These are phyloP conservation scores for Kwoniella pini DNA, from an alignment of 768 basidiomycete species.

Conservation along the genomic window DNA sequence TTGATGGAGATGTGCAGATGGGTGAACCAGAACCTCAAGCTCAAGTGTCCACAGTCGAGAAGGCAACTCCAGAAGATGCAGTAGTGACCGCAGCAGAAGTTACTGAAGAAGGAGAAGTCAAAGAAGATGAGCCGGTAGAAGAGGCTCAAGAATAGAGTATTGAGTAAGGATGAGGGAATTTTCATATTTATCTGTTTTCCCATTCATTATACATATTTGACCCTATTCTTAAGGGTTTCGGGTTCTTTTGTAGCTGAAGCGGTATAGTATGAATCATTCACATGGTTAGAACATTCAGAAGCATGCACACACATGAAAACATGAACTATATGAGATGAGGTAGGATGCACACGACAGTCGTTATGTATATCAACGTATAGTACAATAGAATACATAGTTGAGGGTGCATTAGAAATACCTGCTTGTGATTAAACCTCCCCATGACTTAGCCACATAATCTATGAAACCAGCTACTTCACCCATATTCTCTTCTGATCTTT, in stretches of 20 bases:
- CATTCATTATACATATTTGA: no score
- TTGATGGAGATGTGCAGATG: slow-evolving; percentile 26
- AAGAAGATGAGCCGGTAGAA: slow-evolving; percentile 7
- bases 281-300: no score
- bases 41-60: neutral
- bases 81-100: neutral
- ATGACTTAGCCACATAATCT: slow-evolving; percentile 23
- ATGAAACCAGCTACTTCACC: slow-evolving; percentile 28
- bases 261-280: no score
- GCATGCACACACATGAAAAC: no score
- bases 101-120: neutral
- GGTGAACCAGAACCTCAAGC: slow-evolving; percentile 10
- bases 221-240: no score
- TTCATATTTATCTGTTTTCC: no score
- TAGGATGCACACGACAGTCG: no score
- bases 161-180: no score
- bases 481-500: slow-evolving; percentile 24
- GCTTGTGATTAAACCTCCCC: slow-evolving; percentile 31
- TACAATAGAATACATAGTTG: no score
- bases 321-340: no score
- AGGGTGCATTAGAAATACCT: slow-evolving; percentile 10
- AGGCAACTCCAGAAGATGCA: neutral
- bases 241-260: no score
- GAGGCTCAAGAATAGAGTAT: neutral
- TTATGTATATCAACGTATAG: no score